Evolutionary conservation across 306 rosid species (phyloP), one percentile per base, ranked within the genome.

Genomic region (Quercus aquifolioides): DNA sequence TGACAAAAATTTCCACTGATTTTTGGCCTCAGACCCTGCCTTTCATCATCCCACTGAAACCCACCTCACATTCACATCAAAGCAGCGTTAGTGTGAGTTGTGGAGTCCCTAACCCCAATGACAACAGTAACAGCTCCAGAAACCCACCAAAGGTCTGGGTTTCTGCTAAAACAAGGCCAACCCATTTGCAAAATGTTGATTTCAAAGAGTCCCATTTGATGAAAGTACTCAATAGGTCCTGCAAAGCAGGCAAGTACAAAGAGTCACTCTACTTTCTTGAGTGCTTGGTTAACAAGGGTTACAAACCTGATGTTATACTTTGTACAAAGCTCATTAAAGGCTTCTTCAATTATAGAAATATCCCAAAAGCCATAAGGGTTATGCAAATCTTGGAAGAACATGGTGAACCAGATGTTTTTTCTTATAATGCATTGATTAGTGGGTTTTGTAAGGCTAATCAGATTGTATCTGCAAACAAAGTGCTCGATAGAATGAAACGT

Each of bases 261-360:
- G 99, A 94, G 19, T 77, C 97, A 7, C 84, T 94, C 17, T 90
- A 92, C 80, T 89, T 87, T 83, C 95, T 94, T 52, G 91, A 88
- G 71, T 87, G 85, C 15, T 70, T 87, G 91, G 97, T 89, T 49
- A 83, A 79, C 78, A 85, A 73, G 84, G 92, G 93, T 55, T 89
- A 85, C 76, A 90, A 84, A 43, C 99, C 99, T 43, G 94, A 86
- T 58, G 91, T 86, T 8, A 78, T 90, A 51, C 90, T 91, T 19
- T 88, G 92, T 85, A 94, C 99, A 5, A 92, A 90, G 84, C 84
- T 94, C 58, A 83, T 94, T 52, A 89, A 91, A 67, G 97, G 97
- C 6, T 88, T 94, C 73, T 91, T 94, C 87, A 79, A 77, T 68
- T 81, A 87, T 0, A 91, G 77, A 71, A 86, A 84, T 69, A 55